Evolutionary conservation across 2,329 filamentous ascomycete species (phyloP), one percentile per base, ranked within the genome.

Genomic region (Ramichloridium luteum): DNA sequence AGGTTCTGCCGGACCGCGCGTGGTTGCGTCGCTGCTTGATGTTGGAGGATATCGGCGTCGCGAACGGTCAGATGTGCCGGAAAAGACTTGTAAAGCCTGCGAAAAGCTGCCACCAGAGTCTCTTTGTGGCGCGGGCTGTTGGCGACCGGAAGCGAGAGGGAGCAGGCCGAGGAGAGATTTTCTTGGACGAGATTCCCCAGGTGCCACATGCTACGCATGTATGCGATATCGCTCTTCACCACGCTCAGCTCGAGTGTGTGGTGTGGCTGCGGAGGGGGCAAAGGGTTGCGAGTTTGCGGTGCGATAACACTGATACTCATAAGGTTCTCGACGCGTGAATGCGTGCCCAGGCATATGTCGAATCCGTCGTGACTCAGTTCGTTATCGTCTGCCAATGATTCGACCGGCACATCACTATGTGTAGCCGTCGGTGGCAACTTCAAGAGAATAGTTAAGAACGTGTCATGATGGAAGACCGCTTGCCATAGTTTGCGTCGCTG

Each of bases 401-500:
- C 79, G 3, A 85, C 77, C 3, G 69, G 72, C 23, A 86, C 80
- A 49, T 88, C 81, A 3, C 77, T 84, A 51, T 86, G 81, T 1
- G 78, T 85, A 1, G 79, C 78, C 11, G 73, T 80, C 1, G 81
- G 81, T 0, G 81, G 81, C 1, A 88, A 66, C 13, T 81, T 81
- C 15, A 86, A 65, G 1, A 86, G 67, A 1, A 86, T 78, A 0
- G 80, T 85, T 3, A 86, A 60, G 50, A 86, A 86, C 0, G 81
- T 86, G 53, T 88, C 81, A 55, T 88, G 81, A 10, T 84, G 68
- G 15, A 83, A 62, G 1, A 86, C 78, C 2, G 81, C 80, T 54
- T 86, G 80, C 81, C 81, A 88, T 2, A 86, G 65, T 50, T 85
- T 86, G 30, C 80, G 68, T 14, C 81, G 69, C 47, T 82, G 74